phyloP scores from a whole-genome alignment of 1,284 basidiomycete genomes.

The Chalciporus sp. region DNA sequence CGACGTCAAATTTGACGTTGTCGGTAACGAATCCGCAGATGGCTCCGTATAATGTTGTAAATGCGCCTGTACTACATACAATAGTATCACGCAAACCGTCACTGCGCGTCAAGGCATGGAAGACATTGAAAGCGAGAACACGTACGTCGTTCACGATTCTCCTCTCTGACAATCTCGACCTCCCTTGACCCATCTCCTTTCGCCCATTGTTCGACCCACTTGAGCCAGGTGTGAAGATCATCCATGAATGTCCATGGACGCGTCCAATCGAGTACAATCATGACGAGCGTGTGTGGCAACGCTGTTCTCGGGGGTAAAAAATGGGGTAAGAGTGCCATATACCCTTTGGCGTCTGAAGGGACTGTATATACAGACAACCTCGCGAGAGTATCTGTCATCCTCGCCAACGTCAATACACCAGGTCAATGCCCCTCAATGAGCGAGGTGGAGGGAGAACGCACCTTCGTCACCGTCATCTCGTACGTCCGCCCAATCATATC shows the following conservation, averaged over 20 bases:
- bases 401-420: neutral
- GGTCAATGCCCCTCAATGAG: neutral
- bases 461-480: slow-evolving; percentile 89
- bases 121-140: slow-evolving; percentile 28
- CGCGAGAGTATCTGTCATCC: slow-evolving; percentile 72
- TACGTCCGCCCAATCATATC: slow-evolving; percentile 86
- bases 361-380: slow-evolving; percentile 89
- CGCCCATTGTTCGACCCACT: slow-evolving; percentile 82
- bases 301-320: slow-evolving; percentile 75
- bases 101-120: neutral
- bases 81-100: neutral
- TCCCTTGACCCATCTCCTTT: slow-evolving; percentile 69
- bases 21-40: slow-evolving; percentile 58
- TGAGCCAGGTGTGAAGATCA: slow-evolving; percentile 87
- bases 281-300: slow-evolving; percentile 77
- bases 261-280: slow-evolving; percentile 96
- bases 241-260: slow-evolving; percentile 88
- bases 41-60: slow-evolving; percentile 91
- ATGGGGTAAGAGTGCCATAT: slow-evolving; percentile 79
- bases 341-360: slow-evolving; percentile 75
- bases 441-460: slow-evolving; percentile 36
- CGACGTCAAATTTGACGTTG: slow-evolving; percentile 57
- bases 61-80: slow-evolving; percentile 75
- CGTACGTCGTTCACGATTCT: slow-evolving; percentile 83
- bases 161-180: slow-evolving; percentile 70